A percentile compares a stretch with the other conserved stretches of the same genome.
These are phyloP conservation scores for Ceratobasidium sp. DNA, from an alignment of 1,284 basidiomycete species.

Conservation along the genomic window DNA sequence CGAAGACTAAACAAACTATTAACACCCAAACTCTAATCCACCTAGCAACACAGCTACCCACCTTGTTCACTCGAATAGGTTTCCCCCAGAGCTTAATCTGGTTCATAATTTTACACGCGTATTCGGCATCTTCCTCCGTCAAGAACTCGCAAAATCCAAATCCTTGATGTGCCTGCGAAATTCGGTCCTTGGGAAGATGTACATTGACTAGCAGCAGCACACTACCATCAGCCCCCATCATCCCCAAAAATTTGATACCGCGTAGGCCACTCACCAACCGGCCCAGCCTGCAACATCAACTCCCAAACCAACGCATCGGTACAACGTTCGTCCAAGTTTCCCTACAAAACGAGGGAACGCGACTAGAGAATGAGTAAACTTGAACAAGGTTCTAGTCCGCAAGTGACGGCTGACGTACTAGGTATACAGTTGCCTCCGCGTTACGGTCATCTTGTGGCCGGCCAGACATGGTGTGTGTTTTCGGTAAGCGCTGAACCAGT, in stretches of 20 bases:
- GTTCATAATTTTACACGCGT: constrained; percentile 99
- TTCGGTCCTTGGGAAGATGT: constrained; percentile 98
- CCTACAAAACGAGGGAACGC: constrained; percentile 64
- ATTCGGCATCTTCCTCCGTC: constrained; percentile 98
- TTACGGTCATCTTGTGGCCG: constrained; percentile 92
- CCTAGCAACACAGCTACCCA: constrained; percentile 58
- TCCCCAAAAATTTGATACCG: constrained; percentile 12
- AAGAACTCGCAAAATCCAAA: constrained; percentile 99
- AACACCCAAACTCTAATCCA: constrained; percentile 18
- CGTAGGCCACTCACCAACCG: constrained; percentile 78
- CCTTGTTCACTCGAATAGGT: constrained; percentile 98
- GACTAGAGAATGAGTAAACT: constrained; percentile 36
- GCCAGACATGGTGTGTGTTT: constrained; percentile 38
- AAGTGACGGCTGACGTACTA: constrained; percentile 67
- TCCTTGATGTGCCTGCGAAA: constrained; percentile 97
- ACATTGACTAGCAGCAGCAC: constrained; percentile 77
- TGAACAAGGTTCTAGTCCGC: constrained; percentile 7
- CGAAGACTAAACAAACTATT: constrained; percentile 71
- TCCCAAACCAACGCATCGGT: constrained; percentile 97
- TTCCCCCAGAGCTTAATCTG: constrained; percentile 99
- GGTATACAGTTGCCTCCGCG: constrained; percentile 94
- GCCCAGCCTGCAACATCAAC: constrained; percentile 97
- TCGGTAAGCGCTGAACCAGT: not conserved
- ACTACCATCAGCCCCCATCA: constrained; percentile 40
- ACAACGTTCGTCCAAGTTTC: constrained; percentile 96